phyloP scores from a whole-genome alignment of 768 basidiomycete species.

The Boletus huronensis region DNA sequence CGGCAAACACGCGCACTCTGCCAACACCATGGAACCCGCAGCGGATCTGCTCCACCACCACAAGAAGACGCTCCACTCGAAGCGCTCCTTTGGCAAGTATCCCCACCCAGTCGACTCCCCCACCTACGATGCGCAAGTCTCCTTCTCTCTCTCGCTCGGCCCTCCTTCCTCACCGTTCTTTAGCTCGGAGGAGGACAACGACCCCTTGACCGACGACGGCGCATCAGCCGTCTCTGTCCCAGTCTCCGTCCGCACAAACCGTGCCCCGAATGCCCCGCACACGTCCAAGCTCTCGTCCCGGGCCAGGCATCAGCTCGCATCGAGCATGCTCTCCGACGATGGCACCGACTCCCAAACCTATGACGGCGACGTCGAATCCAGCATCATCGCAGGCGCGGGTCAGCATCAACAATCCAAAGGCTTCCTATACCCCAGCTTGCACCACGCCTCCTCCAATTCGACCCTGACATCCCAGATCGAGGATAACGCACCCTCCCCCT shows the following conservation, averaged over 20 bases:
- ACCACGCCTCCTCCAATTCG: constrained; percentile 47
- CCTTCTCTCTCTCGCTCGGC: neutral
- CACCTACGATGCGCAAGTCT: constrained; percentile 68
- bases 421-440: constrained; percentile 32
- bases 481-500: constrained; percentile 14
- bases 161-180: constrained; percentile 16
- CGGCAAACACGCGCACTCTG: neutral
- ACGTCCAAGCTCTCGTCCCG: constrained; percentile 21
- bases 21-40: constrained; percentile 19
- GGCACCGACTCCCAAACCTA: constrained; percentile 85
- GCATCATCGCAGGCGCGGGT: constrained; percentile 57
- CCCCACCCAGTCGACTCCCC: constrained; percentile 63
- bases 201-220: constrained; percentile 76
- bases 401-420: constrained; percentile 30
- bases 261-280: constrained; percentile 29
- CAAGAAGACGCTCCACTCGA: constrained; percentile 37
- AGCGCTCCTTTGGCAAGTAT: constrained; percentile 70
- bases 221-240: constrained; percentile 51
- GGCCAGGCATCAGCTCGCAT: constrained; percentile 52
- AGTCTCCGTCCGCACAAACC: constrained; percentile 20
- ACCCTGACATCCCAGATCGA: constrained; percentile 47
- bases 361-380: constrained; percentile 85
- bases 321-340: constrained; percentile 59
- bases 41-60: constrained; percentile 30
- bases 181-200: constrained; percentile 87